phyloP scores from a whole-genome alignment of 352 stramenopile genomes.

The Globisporangium ultimum region DNA sequence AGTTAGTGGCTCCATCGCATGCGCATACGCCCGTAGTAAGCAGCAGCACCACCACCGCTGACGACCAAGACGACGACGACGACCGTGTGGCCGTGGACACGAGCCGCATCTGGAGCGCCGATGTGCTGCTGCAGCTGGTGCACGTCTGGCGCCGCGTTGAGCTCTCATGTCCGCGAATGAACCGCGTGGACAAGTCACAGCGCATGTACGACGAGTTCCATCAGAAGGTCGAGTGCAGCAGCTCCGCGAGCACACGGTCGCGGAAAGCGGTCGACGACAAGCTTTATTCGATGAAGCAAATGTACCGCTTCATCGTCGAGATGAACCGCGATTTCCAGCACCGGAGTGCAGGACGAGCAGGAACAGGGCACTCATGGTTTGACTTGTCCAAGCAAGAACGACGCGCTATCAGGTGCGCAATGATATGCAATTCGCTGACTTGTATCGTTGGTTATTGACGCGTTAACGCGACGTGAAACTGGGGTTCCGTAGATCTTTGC shows the following conservation, averaged over 20 bases:
- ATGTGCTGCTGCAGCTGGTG: slow-evolving; percentile 52
- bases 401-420: slow-evolving; percentile 31
- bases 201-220: slow-evolving; percentile 53
- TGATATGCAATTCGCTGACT: not conserved
- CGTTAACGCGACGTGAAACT: not conserved
- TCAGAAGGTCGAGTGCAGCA: slow-evolving; percentile 32
- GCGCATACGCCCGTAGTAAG: not conserved
- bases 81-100: slow-evolving; percentile 23
- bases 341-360: not conserved
- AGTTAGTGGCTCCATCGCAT: not conserved
- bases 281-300: slow-evolving; percentile 64
- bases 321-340: slow-evolving; percentile 48
- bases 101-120: slow-evolving; percentile 49
- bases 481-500: slow-evolving; percentile 21
- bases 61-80: not conserved
- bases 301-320: slow-evolving; percentile 70
- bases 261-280: slow-evolving; percentile 67
- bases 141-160: slow-evolving; percentile 49
- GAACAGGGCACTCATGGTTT: slow-evolving; percentile 46
- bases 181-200: slow-evolving; percentile 40
- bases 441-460: not conserved
- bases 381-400: slow-evolving; percentile 52
- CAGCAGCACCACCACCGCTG: not conserved
- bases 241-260: slow-evolving; percentile 21
- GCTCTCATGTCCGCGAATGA: slow-evolving; percentile 28